Conservation (phyloP, 2,329 filamentous ascomycete genomes). For the Trichoderma sp. region DNA sequence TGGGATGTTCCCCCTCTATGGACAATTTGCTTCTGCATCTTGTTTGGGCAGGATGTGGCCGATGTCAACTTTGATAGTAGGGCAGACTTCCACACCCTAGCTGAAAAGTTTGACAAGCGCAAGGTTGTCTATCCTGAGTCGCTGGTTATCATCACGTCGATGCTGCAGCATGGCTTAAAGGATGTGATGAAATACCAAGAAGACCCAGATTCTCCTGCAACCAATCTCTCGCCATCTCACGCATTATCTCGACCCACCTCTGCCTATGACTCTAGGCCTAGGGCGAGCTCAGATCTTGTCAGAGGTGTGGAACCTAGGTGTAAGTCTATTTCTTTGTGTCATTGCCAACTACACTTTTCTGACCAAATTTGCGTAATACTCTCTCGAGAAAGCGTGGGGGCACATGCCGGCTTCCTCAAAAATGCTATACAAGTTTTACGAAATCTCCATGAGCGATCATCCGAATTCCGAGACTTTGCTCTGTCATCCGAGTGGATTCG, state of each 20-base stretch:
- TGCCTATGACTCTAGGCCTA: conserved; percentile 34
- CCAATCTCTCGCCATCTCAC: conserved; percentile 10
- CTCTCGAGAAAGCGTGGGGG: conserved; percentile 46
- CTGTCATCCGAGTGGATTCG: conserved; percentile 79
- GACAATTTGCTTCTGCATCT: conserved; percentile 83
- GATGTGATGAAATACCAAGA: conserved; percentile 64
- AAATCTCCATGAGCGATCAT: conserved; percentile 74
- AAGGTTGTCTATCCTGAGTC: conserved; percentile 76
- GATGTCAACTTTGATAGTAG: conserved; percentile 70
- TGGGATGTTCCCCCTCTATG: conserved; percentile 86
- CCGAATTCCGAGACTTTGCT: conserved; percentile 80
- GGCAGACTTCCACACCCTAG: conserved; percentile 72
- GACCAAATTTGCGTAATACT: conserved; percentile 28
- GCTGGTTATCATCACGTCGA: conserved; percentile 75
- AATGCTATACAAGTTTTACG: conserved; percentile 77
- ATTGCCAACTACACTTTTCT: conserved; percentile 7
- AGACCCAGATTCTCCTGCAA: conserved; percentile 56
- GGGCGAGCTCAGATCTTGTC: conserved; percentile 64
- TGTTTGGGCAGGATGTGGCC: conserved; percentile 82
- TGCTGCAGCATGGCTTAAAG: conserved; percentile 84
- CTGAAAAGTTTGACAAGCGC: conserved; percentile 70
- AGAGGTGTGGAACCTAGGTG: conserved; percentile 58
- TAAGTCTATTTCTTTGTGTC: conserved; percentile 37
- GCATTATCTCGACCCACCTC: conserved; percentile 13
- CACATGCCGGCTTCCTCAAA: conserved; percentile 67